phyloP scores from a whole-genome alignment of 257 asterid genomes.

The Ocimum tenuiflorum region DNA sequence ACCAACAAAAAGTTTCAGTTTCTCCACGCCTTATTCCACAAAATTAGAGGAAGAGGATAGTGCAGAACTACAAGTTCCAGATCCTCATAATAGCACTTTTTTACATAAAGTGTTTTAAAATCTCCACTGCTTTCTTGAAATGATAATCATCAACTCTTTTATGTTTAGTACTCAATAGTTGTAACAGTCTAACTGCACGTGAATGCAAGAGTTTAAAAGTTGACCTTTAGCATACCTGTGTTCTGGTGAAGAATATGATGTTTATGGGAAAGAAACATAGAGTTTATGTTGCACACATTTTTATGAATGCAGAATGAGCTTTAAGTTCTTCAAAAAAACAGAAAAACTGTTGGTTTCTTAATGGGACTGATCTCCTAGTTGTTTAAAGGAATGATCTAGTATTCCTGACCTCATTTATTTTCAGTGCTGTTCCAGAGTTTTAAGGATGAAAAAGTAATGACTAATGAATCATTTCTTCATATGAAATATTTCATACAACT shows the following conservation, averaged over 20 bases:
- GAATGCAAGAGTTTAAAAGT: neutral
- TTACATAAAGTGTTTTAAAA: neutral
- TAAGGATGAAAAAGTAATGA: neutral
- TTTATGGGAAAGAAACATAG: neutral
- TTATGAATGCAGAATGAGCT: neutral
- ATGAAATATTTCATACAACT: neutral
- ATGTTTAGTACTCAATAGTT: neutral
- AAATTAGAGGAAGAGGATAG: neutral
- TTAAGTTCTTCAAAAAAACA: neutral
- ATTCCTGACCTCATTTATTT: neutral
- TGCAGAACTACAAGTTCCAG: neutral
- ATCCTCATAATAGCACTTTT: neutral
- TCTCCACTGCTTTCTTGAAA: slow-evolving; percentile 25
- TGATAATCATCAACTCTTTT: neutral
- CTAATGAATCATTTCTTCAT: neutral
- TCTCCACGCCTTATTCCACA: neutral
- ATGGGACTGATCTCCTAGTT: neutral
- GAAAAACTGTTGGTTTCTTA: neutral
- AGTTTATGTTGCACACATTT: neutral
- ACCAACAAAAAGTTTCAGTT: neutral
- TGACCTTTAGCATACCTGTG: neutral
- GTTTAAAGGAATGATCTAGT: neutral
- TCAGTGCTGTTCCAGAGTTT: neutral
- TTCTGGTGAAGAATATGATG: neutral
- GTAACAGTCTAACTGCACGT: neutral